These are phyloP conservation scores for Pythium graminicola DNA, from an alignment of 352 stramenopile genomes.

Conservation along the genomic window DNA sequence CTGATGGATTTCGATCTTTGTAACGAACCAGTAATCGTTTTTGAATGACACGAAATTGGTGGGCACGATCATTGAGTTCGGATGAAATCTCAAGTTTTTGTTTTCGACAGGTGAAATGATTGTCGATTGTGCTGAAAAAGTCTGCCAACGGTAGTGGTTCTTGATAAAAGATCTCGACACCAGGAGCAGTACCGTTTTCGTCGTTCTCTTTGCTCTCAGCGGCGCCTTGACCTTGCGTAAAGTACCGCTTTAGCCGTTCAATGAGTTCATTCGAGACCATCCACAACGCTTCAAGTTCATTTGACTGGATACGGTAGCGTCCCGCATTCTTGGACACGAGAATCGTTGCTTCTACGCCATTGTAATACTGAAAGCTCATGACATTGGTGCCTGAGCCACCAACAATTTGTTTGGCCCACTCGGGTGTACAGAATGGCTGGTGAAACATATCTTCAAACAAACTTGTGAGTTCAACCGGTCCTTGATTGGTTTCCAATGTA, in stretches of 20 bases:
- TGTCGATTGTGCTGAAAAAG: slow-evolving; percentile 85
- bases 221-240: slow-evolving; percentile 20
- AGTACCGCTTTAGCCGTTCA: slow-evolving; percentile 45
- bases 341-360: slow-evolving; percentile 77
- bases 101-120: slow-evolving; percentile 70
- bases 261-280: slow-evolving; percentile 78
- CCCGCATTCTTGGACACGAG: slow-evolving; percentile 88
- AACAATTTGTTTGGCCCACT: slow-evolving; percentile 64
- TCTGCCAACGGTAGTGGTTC: slow-evolving; percentile 79
- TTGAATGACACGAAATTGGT: slow-evolving; percentile 87
- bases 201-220: slow-evolving; percentile 22
- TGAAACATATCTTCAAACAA: slow-evolving; percentile 87
- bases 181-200: slow-evolving; percentile 3
- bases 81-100: slow-evolving; percentile 54
- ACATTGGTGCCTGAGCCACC: slow-evolving; percentile 62
- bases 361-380: slow-evolving; percentile 86
- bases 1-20: slow-evolving; percentile 80
- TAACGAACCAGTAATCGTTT: slow-evolving; percentile 88
- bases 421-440: slow-evolving; percentile 57
- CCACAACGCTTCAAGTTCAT: slow-evolving; percentile 73
- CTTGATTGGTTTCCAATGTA: slow-evolving; percentile 82
- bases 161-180: slow-evolving; percentile 67
- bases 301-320: slow-evolving; percentile 83
- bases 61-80: slow-evolving; percentile 75
- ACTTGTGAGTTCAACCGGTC: slow-evolving; percentile 56